Base-by-base conservation (phyloP, 176 grass and related monocot species). In the Ensete ventricosum region DNA sequence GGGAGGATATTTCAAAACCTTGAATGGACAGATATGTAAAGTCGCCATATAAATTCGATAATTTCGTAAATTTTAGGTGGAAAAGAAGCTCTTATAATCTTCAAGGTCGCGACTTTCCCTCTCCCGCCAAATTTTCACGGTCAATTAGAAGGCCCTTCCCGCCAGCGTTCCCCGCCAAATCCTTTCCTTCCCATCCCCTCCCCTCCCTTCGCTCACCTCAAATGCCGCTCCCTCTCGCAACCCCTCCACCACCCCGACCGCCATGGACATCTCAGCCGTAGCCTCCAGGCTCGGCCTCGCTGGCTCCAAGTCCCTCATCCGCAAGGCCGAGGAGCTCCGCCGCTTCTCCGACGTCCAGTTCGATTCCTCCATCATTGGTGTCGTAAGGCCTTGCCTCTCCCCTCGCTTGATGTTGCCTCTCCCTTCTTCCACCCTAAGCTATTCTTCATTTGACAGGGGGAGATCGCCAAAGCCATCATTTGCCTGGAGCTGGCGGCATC, bases 391-490 rank as follows among this genome's bases (percentile, higher is more conserved):
- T n/a, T 19, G 55, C 55, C 11, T 48, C 1, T 62, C n/a, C 75
- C 9, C 52, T 81, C 4, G 25, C 34, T 26, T 14, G 11, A 27
- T 50, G 66, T 59, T 54, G 16, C 2, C 57, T 2, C 1, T 26
- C 57, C 3, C 10, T 24, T 67, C 43, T 26, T 53, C 82, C 82
- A 59, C 77, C 73, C 67, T 2, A 20, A 22, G 3, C 1, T 63
- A 8, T 23, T 53, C 11, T 53, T 55, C 29, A 54, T 52, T 3
- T 13, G 23, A 54, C 74, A 99, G 95, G 95, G 95, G 2, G 95
- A 99, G 82, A 86, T 99, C 22, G 89, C 88, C 86, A 99, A 99
- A 72, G 90, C 90, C 60, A 94, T 99, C 83, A 93, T 99, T 81
- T 94, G 90, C 52, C 67, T 99, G 27, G 95, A 99, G 86, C 90